A percentile compares a stretch with the other conserved stretches of the same genome.
These are phyloP conservation scores for Dioscorea zingiberensis DNA, from an alignment of 106 monocot species.

Conservation along the genomic window DNA sequence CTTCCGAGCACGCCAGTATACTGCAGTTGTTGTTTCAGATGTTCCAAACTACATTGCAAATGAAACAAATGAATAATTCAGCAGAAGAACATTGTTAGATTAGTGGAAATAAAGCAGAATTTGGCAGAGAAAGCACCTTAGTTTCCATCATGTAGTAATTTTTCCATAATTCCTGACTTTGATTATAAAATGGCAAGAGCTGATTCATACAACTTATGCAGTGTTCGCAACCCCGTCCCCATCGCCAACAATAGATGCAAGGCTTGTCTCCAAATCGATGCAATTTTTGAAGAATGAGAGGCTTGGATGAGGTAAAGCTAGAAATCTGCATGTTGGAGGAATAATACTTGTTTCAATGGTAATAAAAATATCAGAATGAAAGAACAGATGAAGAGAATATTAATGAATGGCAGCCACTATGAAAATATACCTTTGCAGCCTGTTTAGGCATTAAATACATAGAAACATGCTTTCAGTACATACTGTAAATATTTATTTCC, in stretches of 20 bases:
- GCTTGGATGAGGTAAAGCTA: slow-evolving; percentile 77
- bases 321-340: slow-evolving; percentile 40
- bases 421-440: no score
- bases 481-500: no score
- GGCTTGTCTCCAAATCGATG: slow-evolving; percentile 76
- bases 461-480: neutral
- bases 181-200: slow-evolving; percentile 44
- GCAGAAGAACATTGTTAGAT: neutral
- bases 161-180: slow-evolving; percentile 58
- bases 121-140: slow-evolving; percentile 34
- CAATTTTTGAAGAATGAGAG: slow-evolving; percentile 60
- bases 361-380: neutral
- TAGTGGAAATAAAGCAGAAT: neutral
- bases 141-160: slow-evolving; percentile 62
- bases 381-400: neutral
- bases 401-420: no score
- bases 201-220: slow-evolving; percentile 63
- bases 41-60: slow-evolving; percentile 40
- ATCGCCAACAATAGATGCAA: slow-evolving; percentile 48
- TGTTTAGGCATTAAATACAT: neutral
- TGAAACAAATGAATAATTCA: neutral
- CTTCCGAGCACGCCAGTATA: slow-evolving; percentile 54
- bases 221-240: slow-evolving; percentile 29
- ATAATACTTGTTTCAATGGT: neutral
- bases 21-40: slow-evolving; percentile 43